Evolutionary conservation across 371 early-diverging fungal species (phyloP).

Genomic region (Rhizopus delemar): DNA sequence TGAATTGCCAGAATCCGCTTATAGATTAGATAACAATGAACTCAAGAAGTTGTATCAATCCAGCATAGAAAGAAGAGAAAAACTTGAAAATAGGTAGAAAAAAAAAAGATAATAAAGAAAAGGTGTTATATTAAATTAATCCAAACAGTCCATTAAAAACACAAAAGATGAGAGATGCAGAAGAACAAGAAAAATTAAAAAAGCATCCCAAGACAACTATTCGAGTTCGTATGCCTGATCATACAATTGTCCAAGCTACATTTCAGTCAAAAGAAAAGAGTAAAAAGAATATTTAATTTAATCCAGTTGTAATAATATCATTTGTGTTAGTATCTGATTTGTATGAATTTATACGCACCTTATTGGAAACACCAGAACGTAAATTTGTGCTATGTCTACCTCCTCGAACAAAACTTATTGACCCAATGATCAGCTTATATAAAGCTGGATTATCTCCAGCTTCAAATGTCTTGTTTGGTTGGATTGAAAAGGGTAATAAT

Average conservation of each 20-base stretch:
- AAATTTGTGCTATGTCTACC: slow-evolving; percentile 50
- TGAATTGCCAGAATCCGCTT: slow-evolving; percentile 50
- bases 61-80: slow-evolving; percentile 40
- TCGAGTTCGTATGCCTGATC: slow-evolving; percentile 50
- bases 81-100: slow-evolving; percentile 50
- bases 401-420: slow-evolving; percentile 45
- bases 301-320: too few species aligned
- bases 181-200: slow-evolving; percentile 48
- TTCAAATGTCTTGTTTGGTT: slow-evolving; percentile 49
- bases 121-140: neutral
- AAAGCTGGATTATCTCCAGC: slow-evolving; percentile 53
- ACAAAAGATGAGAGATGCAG: slow-evolving; percentile 45
- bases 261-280: slow-evolving; percentile 48
- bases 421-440: slow-evolving; percentile 37
- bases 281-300: neutral
- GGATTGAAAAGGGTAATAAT: slow-evolving; percentile 38
- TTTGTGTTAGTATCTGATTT: slow-evolving; percentile 33
- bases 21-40: slow-evolving; percentile 41
- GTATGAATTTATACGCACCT: slow-evolving; percentile 42
- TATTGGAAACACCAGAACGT: slow-evolving; percentile 44
- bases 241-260: slow-evolving; percentile 41
- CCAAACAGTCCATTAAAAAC: slow-evolving; percentile 51
- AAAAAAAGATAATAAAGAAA: slow-evolving; percentile 21
- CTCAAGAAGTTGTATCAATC: slow-evolving; percentile 45
- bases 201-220: slow-evolving; percentile 51